Percentiles rank a stretch among this genome's conserved stretches.
Conservation (phyloP, 306 rosid species). For the Parietaria judaica region DNA sequence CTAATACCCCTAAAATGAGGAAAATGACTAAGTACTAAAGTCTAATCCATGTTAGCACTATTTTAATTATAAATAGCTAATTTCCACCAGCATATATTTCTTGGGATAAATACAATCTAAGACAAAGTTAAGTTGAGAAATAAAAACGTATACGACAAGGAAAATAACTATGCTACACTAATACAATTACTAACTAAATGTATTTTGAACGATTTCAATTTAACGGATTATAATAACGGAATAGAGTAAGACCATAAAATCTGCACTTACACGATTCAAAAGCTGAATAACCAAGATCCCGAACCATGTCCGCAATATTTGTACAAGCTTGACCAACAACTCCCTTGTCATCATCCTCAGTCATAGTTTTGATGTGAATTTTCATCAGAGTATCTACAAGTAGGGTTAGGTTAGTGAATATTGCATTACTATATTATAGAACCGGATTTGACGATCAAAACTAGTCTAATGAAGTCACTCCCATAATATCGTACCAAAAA, state of each 20-base stretch:
- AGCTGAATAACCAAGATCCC: conserved; percentile 73
- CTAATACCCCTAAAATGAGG: no score
- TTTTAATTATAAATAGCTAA: no score
- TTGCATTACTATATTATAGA: conserved; percentile 7
- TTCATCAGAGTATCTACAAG: conserved; percentile 70
- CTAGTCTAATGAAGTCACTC: conserved; percentile 9
- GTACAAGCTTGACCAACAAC: conserved; percentile 94
- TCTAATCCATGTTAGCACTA: no score
- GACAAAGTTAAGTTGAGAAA: no score
- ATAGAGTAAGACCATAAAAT: conserved; percentile 12
- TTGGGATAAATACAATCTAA: no score
- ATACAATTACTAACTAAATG: no score
- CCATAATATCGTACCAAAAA: conserved; percentile 57
- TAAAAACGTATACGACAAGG: no score
- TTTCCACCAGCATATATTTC: no score
- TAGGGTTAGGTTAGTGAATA: conserved; percentile 6
- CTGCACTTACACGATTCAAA: conserved; percentile 74
- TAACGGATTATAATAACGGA: conserved; percentile 14
- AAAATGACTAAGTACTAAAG: no score
- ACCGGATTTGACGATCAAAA: background rate
- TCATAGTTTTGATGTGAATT: conserved; percentile 77
- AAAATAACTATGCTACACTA: no score
- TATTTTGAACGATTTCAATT: conserved; percentile 7
- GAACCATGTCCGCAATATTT: conserved; percentile 69
- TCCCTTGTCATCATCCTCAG: conserved; percentile 93